Conservation (phyloP, 2,329 filamentous ascomycete species). For the Graphiopsis chlorocephala region DNA sequence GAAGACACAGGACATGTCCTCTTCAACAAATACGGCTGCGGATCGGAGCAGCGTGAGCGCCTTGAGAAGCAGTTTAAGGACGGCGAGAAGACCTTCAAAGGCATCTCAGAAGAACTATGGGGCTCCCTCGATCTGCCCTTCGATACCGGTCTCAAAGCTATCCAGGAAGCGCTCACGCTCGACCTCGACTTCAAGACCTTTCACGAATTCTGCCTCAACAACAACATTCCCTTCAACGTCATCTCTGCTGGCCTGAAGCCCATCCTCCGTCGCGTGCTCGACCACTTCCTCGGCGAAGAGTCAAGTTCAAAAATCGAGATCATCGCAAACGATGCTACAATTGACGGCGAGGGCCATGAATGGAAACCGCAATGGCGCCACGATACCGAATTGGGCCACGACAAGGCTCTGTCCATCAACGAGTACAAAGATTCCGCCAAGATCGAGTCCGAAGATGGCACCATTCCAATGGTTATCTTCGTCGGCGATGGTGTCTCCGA, state of each 20-base stretch:
- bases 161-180: slow-evolving; percentile 61
- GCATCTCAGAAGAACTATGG: slow-evolving; percentile 72
- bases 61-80: slow-evolving; percentile 64
- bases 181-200: slow-evolving; percentile 63
- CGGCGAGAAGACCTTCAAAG: slow-evolving; percentile 65
- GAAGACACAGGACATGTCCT: slow-evolving; percentile 65
- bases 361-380: slow-evolving; percentile 69
- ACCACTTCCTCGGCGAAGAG: slow-evolving; percentile 63
- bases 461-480: slow-evolving; percentile 65
- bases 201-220: slow-evolving; percentile 62
- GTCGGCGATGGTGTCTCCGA: slow-evolving; percentile 69
- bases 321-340: slow-evolving; percentile 65
- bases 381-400: slow-evolving; percentile 63
- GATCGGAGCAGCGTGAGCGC: slow-evolving; percentile 52
- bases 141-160: slow-evolving; percentile 64
- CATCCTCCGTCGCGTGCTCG: slow-evolving; percentile 59
- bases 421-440: slow-evolving; percentile 58
- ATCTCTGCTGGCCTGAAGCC: slow-evolving; percentile 68
- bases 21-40: slow-evolving; percentile 65
- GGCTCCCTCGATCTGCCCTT: slow-evolving; percentile 64
- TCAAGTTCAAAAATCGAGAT: slow-evolving; percentile 61
- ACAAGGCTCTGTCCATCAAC: slow-evolving; percentile 64
- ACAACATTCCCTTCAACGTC: slow-evolving; percentile 66
- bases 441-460: slow-evolving; percentile 56
- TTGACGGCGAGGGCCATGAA: slow-evolving; percentile 54